These are phyloP conservation scores for Fusarium palustre DNA, from an alignment of 2,329 filamentous ascomycete genomes.

Conservation along the genomic window DNA sequence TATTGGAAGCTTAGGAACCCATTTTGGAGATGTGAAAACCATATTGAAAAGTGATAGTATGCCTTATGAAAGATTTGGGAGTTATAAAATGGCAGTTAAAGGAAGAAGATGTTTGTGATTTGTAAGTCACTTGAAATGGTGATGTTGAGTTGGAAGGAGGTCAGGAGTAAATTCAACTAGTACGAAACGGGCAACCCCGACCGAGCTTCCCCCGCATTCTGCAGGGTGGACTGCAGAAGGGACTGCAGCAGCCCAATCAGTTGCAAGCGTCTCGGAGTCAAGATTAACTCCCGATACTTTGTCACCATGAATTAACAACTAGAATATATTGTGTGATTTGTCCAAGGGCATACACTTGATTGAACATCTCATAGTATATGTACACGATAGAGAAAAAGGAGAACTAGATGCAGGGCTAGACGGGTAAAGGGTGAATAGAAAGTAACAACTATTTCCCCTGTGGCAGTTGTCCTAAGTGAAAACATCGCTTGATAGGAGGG, in stretches of 20 bases:
- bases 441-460: too few species aligned
- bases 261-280: neutral
- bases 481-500: too few species aligned
- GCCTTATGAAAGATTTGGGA: neutral
- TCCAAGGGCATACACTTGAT: too few species aligned
- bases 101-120: neutral
- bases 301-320: too few species aligned
- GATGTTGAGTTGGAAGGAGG: neutral
- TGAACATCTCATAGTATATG: too few species aligned
- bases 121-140: neutral
- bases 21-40: slow-evolving; percentile 11
- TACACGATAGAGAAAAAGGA: too few species aligned
- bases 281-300: too few species aligned
- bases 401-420: too few species aligned
- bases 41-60: neutral
- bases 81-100: neutral
- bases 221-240: too few species aligned
- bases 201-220: neutral
- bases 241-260: neutral
- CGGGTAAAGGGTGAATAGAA: too few species aligned
- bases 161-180: neutral
- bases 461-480: neutral
- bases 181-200: neutral
- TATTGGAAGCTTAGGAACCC: slow-evolving; percentile 11
- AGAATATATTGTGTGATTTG: too few species aligned